Conservation (phyloP, 2,329 filamentous ascomycete species). For the Dothidotthia symphoricarpi region DNA sequence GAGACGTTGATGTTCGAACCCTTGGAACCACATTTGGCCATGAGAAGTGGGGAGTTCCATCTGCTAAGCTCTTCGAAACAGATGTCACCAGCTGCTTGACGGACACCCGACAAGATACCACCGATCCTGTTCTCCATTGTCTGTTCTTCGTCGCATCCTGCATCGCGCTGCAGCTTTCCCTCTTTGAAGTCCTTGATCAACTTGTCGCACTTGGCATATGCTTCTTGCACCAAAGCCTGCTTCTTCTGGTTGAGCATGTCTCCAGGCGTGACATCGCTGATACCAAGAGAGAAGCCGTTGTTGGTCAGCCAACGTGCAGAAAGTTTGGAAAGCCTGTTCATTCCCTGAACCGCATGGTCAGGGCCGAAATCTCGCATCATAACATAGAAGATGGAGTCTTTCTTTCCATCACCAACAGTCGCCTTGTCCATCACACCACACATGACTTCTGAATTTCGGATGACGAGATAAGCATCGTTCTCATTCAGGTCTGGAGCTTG, state of each 20-base stretch:
- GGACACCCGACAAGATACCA: constrained; percentile 86
- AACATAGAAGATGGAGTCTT: constrained; percentile 96
- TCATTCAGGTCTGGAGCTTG: constrained; percentile 74
- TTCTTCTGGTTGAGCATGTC: constrained; percentile 69
- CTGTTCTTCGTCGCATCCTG: constrained; percentile 87
- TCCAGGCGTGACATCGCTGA: constrained; percentile 89
- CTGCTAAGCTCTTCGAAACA: constrained; percentile 88
- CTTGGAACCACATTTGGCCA: constrained; percentile 97
- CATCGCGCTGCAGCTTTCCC: constrained; percentile 78
- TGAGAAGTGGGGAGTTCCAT: constrained; percentile 90
- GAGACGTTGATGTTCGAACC: constrained; percentile 97
- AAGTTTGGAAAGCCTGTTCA: constrained; percentile 90
- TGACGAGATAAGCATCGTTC: constrained; percentile 80
- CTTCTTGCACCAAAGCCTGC: constrained; percentile 69
- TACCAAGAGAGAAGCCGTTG: constrained; percentile 92
- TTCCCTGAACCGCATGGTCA: constrained; percentile 80
- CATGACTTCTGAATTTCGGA: constrained; percentile 96
- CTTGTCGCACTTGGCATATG: constrained; percentile 79
- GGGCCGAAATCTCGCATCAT: constrained; percentile 94
- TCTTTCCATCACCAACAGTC: constrained; percentile 95
- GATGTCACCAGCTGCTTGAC: constrained; percentile 84
- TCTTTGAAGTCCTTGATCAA: constrained; percentile 77
- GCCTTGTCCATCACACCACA: constrained; percentile 97
- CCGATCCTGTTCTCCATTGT: constrained; percentile 90
- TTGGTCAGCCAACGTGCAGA: constrained; percentile 87